Base-by-base conservation (phyloP, 208 protist species). In the Leishmania major region DNA sequence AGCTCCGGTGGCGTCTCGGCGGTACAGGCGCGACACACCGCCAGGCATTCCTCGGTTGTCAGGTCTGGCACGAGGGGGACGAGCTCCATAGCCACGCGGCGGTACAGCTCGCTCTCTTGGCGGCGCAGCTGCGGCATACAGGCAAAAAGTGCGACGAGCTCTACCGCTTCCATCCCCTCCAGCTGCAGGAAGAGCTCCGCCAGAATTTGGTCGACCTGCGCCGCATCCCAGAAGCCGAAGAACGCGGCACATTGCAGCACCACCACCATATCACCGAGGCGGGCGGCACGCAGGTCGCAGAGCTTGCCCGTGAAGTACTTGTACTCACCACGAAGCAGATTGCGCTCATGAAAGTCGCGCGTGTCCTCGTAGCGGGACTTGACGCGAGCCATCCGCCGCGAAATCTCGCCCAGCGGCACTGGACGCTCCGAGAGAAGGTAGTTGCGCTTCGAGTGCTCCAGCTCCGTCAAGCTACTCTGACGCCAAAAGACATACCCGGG, bases 231-330 rank as follows among this genome's bases (percentile, higher is more conserved):
- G 79, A 98, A 98, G 70, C 94, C 94, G 78, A 98, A 98, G 76
- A 97, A 97, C 35, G 90, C 88, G 67, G 81, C 87, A 76, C 91
- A 95, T 82, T 96, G 85, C 51, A 97, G 83, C 74, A 96, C 95
- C 11, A 88, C 90, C 28, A 98, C 88, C 81, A 96, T 90, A 84
- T 97, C 96, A 47, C 87, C 78, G 13, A 85, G 70, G 0, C 89
- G 91, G 8, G 94, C 87, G 15, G 88, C 90, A 22, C 93, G 89
- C 57, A 94, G 72, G 80, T 97, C 93, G 80, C 93, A 96, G 62
- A 94, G 80, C 83, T 98, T 98, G 1, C 96, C 96, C n/a, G 88
- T 96, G 83, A 97, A 98, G 84, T 97, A 98, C 89, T 98, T 98
- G 93, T 98, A 98, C 89, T 98, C 96, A 17, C 96, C 96, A 0